Evolutionary conservation across 306 rosid genomes (phyloP), one percentile per base, ranked within the genome.

Genomic region (Cotoneaster glaucophyllus): DNA sequence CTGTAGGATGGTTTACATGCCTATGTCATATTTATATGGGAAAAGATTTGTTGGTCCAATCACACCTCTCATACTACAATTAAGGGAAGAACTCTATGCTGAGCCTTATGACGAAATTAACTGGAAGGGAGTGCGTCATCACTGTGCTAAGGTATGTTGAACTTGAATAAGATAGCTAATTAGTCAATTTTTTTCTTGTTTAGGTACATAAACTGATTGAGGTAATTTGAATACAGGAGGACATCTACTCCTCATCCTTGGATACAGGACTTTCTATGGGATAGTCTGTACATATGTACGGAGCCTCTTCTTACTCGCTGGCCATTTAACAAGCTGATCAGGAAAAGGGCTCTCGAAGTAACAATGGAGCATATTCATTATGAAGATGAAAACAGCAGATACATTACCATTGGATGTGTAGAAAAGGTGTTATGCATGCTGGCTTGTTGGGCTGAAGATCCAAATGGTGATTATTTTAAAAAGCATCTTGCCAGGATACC

Each of bases 11-110:
- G 88, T 87, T 15, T 86, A 88, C 80, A 83, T 90, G 91, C 91
- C 93, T 8, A 90, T 90, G 96, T 90, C 96, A 10, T 90, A 90
- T 66, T 76, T 90, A 32, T 88, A 86, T 67, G 92, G 96, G 4
- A 90, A 74, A 83, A 83, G 90, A 37, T 90, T 90, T 80, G 90
- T 85, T 50, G 91, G 88, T 28, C 91, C 86, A 54, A 87, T 88
- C 71, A 90, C 96, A n/a, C 85, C 90, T n/a, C 93, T 90, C 14
- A 82, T 88, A 64, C 81, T 82, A 57, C 83, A 85, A 4, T 71
- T 88, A 73, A 84, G 90, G 65, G 85, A 78, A n/a, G 97, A 92
- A 57, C 84, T 85, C 3, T 71, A 44, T 24, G n/a, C 71, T n/a
- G 43, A 92, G 29, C 83, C 90, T 44, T 90, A 87, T 52, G 50